Conservation (phyloP, 2,329 filamentous ascomycete species). For the Fusarium papillatum region DNA sequence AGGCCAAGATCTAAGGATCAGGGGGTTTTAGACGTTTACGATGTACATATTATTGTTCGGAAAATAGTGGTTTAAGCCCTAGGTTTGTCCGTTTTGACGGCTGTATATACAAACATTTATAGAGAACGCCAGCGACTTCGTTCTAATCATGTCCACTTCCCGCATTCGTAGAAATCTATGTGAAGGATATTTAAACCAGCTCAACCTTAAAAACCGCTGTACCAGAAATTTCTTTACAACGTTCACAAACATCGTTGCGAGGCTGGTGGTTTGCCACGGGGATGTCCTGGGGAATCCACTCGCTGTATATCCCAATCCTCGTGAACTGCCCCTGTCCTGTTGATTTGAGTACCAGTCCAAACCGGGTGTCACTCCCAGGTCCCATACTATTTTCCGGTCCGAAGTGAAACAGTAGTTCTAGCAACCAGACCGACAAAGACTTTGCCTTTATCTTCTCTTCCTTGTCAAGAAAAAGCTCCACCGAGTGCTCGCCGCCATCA, state of each 20-base stretch:
- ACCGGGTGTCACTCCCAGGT: not conserved
- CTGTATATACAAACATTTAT: not conserved
- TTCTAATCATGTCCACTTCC: not conserved
- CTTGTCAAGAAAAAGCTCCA: not conserved
- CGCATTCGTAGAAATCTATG: not conserved
- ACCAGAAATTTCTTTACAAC: not conserved
- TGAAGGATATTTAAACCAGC: not conserved
- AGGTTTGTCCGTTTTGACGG: conserved; percentile 1
- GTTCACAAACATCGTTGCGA: not conserved
- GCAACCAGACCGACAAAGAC: not conserved
- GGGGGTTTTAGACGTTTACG: not conserved
- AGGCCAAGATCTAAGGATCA: conserved; percentile 2
- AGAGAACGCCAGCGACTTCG: not conserved
- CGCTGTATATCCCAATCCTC: not conserved
- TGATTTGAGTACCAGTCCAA: not conserved
- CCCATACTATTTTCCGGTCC: not conserved
- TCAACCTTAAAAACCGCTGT: not conserved
- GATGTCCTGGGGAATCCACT: not conserved
- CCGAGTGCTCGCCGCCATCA: not conserved
- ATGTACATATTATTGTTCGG: not conserved
- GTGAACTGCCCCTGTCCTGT: not conserved
- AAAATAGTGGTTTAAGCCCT: not conserved
- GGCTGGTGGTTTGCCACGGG: not conserved
- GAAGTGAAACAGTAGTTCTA: rapidly evolving
- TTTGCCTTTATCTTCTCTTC: not conserved